A percentile compares a stretch with the other conserved stretches of the same genome.
These are phyloP conservation scores for Penicillium lividum DNA, from an alignment of 495 filamentous ascomycete genomes.

Conservation along the genomic window DNA sequence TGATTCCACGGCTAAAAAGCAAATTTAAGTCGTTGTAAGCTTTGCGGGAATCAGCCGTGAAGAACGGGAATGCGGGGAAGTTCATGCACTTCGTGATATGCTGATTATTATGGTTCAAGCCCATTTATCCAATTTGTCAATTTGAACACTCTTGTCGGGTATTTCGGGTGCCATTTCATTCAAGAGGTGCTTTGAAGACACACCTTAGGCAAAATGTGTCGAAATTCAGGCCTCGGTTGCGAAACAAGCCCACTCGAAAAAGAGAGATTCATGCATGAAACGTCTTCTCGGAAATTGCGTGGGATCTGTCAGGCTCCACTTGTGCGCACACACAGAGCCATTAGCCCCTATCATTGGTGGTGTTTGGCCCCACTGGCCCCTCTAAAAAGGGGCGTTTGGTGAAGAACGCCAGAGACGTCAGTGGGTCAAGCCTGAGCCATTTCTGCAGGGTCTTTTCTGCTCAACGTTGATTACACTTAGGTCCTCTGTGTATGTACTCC, in stretches of 20 bases:
- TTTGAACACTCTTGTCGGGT: neutral
- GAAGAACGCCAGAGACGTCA: neutral
- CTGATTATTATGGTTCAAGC: neutral
- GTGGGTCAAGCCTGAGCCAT: neutral
- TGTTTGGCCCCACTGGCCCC: neutral
- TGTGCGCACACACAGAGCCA: too few relatives aligned
- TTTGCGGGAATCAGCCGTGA: neutral
- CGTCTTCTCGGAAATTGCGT: neutral
- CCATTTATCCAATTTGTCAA: neutral
- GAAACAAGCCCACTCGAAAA: neutral
- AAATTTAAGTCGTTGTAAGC: neutral
- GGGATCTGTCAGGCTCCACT: neutral
- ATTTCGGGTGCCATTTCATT: neutral
- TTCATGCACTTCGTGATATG: neutral
- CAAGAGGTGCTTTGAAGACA: neutral
- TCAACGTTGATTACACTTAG: too few relatives aligned
- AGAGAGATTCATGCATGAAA: neutral
- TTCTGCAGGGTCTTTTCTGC: too few relatives aligned
- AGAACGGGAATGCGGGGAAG: neutral
- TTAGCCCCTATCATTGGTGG: neutral
- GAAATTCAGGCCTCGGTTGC: neutral
- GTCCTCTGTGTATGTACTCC: too few relatives aligned
- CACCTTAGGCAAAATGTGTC: neutral
- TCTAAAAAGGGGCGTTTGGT: neutral
- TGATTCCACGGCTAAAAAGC: neutral